phyloP scores from a whole-genome alignment of 208 protist species.

The Naegleria lovaniensis region DNA sequence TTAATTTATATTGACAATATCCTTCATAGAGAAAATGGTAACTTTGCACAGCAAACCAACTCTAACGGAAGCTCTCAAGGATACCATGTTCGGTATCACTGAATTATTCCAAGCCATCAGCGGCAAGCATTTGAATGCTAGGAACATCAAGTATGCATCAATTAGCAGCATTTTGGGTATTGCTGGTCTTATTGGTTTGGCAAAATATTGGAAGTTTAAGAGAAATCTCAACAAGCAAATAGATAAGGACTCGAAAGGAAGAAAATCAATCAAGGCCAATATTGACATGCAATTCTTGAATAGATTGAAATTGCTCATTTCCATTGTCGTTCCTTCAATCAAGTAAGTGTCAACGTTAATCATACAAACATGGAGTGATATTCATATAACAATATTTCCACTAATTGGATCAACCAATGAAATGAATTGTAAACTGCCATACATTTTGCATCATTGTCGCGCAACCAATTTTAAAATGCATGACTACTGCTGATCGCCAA shows the following conservation, averaged over 20 bases:
- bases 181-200: not conserved
- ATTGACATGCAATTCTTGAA: slow-evolving; percentile 7
- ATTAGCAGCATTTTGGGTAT: not conserved
- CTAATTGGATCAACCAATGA: no score
- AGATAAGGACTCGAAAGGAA: not conserved
- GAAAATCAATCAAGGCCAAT: not conserved
- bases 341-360: not conserved
- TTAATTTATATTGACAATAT: no score
- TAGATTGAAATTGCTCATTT: not conserved
- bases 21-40: not conserved
- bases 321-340: slow-evolving; percentile 24
- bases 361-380: not conserved
- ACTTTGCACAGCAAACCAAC: not conserved
- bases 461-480: no score
- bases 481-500: not conserved
- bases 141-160: not conserved
- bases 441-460: no score
- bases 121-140: not conserved
- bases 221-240: not conserved
- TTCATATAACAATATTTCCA: not conserved
- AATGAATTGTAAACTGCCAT: no score
- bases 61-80: not conserved
- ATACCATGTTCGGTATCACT: not conserved
- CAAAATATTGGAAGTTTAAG: slow-evolving; percentile 19
- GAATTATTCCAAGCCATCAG: not conserved